These are phyloP conservation scores for Fusarium chaquense DNA, from an alignment of 2,329 filamentous ascomycete genomes.

Conservation along the genomic window DNA sequence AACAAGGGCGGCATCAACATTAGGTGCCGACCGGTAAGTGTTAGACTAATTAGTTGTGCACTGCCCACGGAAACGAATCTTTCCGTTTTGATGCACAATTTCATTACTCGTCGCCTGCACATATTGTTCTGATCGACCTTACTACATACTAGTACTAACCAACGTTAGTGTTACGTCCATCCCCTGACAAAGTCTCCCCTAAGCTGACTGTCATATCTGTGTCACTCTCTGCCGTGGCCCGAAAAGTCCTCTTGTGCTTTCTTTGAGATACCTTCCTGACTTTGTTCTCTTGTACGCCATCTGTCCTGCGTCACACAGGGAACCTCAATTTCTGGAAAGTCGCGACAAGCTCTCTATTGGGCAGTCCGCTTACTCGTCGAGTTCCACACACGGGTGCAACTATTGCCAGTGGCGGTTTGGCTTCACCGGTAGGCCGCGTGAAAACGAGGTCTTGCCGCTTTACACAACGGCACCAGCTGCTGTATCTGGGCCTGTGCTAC, in stretches of 20 bases:
- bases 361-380: conserved; percentile 31
- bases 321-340: conserved; percentile 38
- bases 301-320: conserved; percentile 30
- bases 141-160: not conserved
- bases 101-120: not conserved
- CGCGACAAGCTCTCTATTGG: conserved; percentile 44
- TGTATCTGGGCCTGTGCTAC: conserved; percentile 42
- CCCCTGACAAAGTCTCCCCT: conserved; percentile 6
- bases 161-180: not conserved
- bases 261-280: conserved; percentile 10
- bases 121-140: conserved; percentile 20
- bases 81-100: conserved; percentile 6
- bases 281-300: conserved; percentile 24
- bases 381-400: conserved; percentile 27
- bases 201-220: conserved; percentile 14
- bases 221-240: conserved; percentile 31
- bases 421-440: conserved; percentile 29
- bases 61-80: not conserved
- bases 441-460: conserved; percentile 44
- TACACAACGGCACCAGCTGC: conserved; percentile 42
- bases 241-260: conserved; percentile 1
- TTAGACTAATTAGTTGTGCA: not conserved
- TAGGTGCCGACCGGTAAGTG: conserved; percentile 1
- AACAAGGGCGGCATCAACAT: not conserved
- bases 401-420: conserved; percentile 25